Evolutionary conservation across 1,284 basidiomycete species (phyloP).

Genomic region (Ceratobasidium sp.): DNA sequence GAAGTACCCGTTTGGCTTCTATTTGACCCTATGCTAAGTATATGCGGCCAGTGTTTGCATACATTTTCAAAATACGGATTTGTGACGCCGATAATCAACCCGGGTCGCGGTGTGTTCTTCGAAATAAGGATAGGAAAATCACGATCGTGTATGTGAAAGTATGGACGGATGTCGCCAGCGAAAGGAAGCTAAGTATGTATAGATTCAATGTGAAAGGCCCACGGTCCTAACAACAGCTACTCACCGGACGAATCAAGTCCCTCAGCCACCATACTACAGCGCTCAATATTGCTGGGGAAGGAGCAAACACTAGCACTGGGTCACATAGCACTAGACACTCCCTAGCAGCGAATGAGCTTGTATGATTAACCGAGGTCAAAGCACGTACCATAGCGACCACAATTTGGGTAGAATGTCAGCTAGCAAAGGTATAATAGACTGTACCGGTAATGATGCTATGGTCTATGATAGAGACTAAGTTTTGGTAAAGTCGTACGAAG

Average conservation of each 20-base stretch:
- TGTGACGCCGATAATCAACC: conserved; percentile 90
- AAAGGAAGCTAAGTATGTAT: conserved; percentile 78
- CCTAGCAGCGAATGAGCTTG: conserved; percentile 55
- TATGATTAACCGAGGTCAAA: neutral
- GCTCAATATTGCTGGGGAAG: conserved; percentile 84
- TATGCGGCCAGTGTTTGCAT: conserved; percentile 92
- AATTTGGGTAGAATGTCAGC: conserved; percentile 75
- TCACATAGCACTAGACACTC: conserved; percentile 91
- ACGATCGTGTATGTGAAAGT: conserved; percentile 95
- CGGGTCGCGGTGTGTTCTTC: conserved; percentile 85
- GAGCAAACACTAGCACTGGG: conserved; percentile 88
- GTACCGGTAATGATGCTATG: conserved; percentile 80
- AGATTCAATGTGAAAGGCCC: neutral
- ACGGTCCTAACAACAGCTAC: conserved; percentile 52
- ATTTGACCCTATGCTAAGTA: conserved; percentile 69
- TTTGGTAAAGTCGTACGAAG: neutral
- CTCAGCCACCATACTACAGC: conserved; percentile 92
- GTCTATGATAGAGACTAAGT: conserved; percentile 74
- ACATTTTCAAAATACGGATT: conserved; percentile 94
- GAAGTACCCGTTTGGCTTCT: conserved; percentile 59
- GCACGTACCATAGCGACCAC: conserved; percentile 82
- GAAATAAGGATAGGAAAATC: conserved; percentile 85
- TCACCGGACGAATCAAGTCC: conserved; percentile 87
- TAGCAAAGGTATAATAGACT: conserved; percentile 77
- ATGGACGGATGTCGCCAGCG: conserved; percentile 90